Evolutionary conservation across 768 basidiomycete species (phyloP).

Genomic region (Jaapia argillacea): DNA sequence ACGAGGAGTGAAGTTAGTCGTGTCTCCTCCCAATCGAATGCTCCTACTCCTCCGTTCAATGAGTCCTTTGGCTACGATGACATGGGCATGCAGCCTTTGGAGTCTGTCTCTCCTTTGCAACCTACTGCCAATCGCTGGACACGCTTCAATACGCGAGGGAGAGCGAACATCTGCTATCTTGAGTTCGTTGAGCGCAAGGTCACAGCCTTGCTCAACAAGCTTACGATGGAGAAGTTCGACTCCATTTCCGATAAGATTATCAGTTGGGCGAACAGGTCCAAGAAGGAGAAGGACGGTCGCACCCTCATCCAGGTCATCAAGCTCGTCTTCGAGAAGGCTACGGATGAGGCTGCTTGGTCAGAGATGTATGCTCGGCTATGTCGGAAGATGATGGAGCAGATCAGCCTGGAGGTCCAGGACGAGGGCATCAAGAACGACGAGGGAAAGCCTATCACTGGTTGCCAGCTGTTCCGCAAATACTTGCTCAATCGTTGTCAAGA

Average conservation of each 20-base stretch:
- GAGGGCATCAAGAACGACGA: slow-evolving; percentile 27
- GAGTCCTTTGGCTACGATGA: no score
- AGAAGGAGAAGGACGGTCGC: slow-evolving; percentile 37
- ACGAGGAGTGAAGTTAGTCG: no score
- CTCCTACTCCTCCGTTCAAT: no score
- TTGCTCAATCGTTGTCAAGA: slow-evolving; percentile 44
- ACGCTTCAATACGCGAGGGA: slow-evolving; percentile 30
- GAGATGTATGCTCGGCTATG: slow-evolving; percentile 43
- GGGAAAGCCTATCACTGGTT: slow-evolving; percentile 33
- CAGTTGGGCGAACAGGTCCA: slow-evolving; percentile 38
- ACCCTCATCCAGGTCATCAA: slow-evolving; percentile 44
- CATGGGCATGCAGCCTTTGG: no score
- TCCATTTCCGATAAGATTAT: slow-evolving; percentile 42
- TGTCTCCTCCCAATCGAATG: no score
- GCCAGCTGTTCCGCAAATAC: slow-evolving; percentile 43
- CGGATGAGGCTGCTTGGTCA: slow-evolving; percentile 43
- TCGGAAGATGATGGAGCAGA: slow-evolving; percentile 31
- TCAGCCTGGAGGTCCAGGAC: slow-evolving; percentile 33
- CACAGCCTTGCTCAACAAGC: slow-evolving; percentile 32
- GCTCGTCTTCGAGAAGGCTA: slow-evolving; percentile 45
- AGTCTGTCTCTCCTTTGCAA: slow-evolving; percentile 72
- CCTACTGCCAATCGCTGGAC: slow-evolving; percentile 81
- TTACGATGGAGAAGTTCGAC: slow-evolving; percentile 41
- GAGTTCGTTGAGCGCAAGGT: not conserved
- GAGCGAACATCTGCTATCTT: slow-evolving; percentile 6